Evolutionary conservation across 192 early-diverging fungal genomes (phyloP), one percentile per base, ranked within the genome.

Genomic region (Podila epigama): DNA sequence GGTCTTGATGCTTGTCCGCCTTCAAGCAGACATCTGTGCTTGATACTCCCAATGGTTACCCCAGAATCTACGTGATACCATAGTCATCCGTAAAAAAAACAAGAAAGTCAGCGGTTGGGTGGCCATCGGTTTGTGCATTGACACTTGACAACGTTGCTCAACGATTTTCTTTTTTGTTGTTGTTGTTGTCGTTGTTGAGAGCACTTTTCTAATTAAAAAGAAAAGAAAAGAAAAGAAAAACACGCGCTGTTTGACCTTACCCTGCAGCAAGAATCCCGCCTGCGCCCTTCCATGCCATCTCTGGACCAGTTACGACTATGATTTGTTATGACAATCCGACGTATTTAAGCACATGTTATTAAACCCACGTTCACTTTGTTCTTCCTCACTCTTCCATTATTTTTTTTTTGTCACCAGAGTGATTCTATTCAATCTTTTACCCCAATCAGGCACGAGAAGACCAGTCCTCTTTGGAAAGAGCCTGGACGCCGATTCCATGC

Each of bases 201-300:
- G 55, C 56, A 60, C 51, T 58, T 35, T 37, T 8, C 5, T 60
- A 25, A 51, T 16, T 65, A 39, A 44, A 32, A 16, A 27, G 18
- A 11, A 44, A 51, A 70, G 18, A 11, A 60, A 40, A 31, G 12
- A 29, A 66, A 40, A 62, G 50, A 4, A 11, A 63, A 41, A 7
- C 5, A 48, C 3, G 11, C 4, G 40, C 3, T 22, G n/a, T 40
- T 13, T 39, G 10, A 33, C 0, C 58, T 79, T 75, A 87, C 83
- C 85, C 85, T 63, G 83, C 82, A 25, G 77, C 83, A 31, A 82
- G 66, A 31, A 87, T 68, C 5, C 85, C 85, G n/a, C 85, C 85
- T 35, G 81, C 54, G 12, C 85, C 85, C 50, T 81, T 78, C 66
- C 79, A 83, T 41, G 66, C 56, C 64, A 81, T 79, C 61, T 81